Percentiles rank a stretch among this genome's conserved stretches.
Evolutionary conservation across 2,329 filamentous ascomycete genomes (phyloP).

Genomic region (Moelleriella libera): DNA sequence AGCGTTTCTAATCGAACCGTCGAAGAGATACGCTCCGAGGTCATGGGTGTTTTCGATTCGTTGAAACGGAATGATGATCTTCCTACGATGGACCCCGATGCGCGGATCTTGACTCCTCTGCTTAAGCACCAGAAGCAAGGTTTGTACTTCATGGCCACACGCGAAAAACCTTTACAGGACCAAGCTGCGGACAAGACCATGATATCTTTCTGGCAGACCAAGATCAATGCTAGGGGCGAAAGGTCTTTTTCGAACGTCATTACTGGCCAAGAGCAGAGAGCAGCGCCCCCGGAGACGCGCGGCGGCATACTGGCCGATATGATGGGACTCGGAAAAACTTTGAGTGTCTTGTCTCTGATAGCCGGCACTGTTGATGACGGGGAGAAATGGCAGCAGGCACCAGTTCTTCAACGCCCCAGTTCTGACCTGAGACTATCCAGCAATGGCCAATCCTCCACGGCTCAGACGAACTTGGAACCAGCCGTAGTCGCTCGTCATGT

Average conservation of each 20-base stretch:
- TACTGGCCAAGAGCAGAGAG: conserved; percentile 50
- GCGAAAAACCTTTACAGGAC: conserved; percentile 53
- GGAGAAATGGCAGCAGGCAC: conserved; percentile 40
- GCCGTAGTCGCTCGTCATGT: conserved; percentile 50
- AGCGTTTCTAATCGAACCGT: conserved; percentile 43
- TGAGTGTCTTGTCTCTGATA: conserved; percentile 74
- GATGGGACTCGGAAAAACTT: conserved; percentile 79
- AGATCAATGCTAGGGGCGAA: conserved; percentile 32
- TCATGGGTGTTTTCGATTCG: conserved; percentile 77
- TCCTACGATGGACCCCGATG: conserved; percentile 54
- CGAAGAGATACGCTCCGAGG: conserved; percentile 76
- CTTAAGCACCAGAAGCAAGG: conserved; percentile 84
- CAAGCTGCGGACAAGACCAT: conserved; percentile 45
- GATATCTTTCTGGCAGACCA: conserved; percentile 65
- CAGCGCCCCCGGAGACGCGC: conserved; percentile 50
- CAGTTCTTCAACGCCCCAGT: conserved; percentile 34
- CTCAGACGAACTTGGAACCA: conserved; percentile 29
- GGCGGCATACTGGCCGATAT: conserved; percentile 71
- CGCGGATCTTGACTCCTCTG: conserved; percentile 49
- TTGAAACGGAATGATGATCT: conserved; percentile 64
- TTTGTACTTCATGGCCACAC: conserved; percentile 69
- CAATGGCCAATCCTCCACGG: conserved; percentile 7
- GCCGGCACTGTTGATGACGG: conserved; percentile 51
- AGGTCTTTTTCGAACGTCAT: conserved; percentile 71
- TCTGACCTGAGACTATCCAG: conserved; percentile 23